These are phyloP conservation scores for Botrytis pseudocinerea DNA, from an alignment of 2,329 filamentous ascomycete species.

Conservation along the genomic window DNA sequence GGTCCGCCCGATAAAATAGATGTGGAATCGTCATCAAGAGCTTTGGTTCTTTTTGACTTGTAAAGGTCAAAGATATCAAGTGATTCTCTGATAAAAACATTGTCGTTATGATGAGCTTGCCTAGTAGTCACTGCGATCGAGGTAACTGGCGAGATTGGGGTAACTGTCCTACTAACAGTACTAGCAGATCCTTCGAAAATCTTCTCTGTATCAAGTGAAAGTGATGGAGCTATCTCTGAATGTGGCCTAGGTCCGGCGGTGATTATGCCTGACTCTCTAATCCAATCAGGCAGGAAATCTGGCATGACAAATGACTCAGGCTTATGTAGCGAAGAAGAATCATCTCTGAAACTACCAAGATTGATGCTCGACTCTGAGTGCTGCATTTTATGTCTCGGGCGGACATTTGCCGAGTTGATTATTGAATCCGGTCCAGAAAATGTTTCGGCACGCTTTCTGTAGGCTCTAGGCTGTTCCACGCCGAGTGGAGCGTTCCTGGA, in stretches of 20 bases:
- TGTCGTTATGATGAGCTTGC: neutral
- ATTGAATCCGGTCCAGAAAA: neutral
- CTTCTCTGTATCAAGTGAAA: neutral
- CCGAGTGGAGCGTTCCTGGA: neutral
- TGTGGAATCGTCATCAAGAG: too few species aligned
- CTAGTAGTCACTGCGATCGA: neutral
- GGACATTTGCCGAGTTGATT: accelerated
- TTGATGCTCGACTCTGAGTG: neutral
- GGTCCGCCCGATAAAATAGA: neutral
- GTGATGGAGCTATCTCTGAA: too few species aligned
- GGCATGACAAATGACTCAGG: neutral
- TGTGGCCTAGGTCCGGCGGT: neutral
- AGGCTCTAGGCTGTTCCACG: neutral
- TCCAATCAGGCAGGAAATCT: conserved; percentile 3
- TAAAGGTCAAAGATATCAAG: neutral
- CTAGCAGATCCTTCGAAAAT: neutral
- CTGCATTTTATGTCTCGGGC: neutral
- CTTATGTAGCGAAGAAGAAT: neutral
- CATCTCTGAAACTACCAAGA: neutral
- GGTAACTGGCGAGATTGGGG: neutral
- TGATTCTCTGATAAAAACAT: neutral
- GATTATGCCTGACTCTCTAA: neutral
- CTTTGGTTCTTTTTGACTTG: accelerated
- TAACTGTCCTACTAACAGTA: neutral
- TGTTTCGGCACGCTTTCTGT: too few species aligned